These are phyloP conservation scores for Pleurotus platypus DNA, from an alignment of 768 basidiomycete species.

Conservation along the genomic window DNA sequence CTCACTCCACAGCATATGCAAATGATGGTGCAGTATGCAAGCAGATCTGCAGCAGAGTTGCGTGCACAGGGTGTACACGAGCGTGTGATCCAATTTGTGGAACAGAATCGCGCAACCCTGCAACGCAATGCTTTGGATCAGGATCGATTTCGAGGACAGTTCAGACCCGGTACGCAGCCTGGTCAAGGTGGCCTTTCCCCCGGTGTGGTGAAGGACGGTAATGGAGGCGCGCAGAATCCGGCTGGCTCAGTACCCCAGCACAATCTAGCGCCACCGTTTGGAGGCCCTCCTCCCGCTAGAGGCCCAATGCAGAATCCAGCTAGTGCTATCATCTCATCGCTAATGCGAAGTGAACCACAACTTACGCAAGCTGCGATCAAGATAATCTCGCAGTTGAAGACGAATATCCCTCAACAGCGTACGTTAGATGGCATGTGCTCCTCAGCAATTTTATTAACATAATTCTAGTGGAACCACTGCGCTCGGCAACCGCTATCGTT, in stretches of 20 bases:
- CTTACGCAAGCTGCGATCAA: slow-evolving; percentile 4
- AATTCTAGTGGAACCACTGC: slow-evolving; percentile 1
- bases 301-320: not conserved
- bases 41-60: slow-evolving; percentile 45
- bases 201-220: not conserved
- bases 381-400: slow-evolving; percentile 10
- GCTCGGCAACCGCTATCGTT: slow-evolving; percentile 18
- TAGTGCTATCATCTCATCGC: not conserved
- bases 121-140: slow-evolving; percentile 38
- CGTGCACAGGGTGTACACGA: slow-evolving; percentile 47
- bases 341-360: slow-evolving; percentile 3
- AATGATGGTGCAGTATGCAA: slow-evolving; percentile 44
- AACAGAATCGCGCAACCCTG: slow-evolving; percentile 45
- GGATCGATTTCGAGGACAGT: slow-evolving; percentile 27
- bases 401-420: slow-evolving; percentile 8
- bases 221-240: not conserved
- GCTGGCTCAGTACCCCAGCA: not conserved
- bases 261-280: not conserved
- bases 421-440: not conserved
- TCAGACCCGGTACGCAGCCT: slow-evolving; percentile 20
- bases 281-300: not conserved
- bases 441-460: not conserved
- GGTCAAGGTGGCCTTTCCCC: slow-evolving; percentile 3
- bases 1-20: slow-evolving; percentile 27
- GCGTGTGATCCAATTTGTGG: slow-evolving; percentile 52